Conservation (phyloP, 345 rosid species). For the Murraya koenigii region DNA sequence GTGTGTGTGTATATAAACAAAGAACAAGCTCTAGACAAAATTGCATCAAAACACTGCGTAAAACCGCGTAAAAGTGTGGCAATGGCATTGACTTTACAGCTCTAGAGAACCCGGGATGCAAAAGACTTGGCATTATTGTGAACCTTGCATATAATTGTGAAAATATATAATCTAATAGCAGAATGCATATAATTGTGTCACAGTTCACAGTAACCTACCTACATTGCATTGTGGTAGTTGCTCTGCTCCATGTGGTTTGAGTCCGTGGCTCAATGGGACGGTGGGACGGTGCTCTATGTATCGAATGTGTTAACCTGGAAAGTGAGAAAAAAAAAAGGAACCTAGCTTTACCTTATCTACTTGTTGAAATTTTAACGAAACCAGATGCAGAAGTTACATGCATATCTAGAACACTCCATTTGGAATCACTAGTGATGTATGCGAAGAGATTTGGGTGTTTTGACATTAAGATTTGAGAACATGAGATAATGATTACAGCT, state of each 20-base stretch:
- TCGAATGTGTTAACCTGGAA: slow-evolving; percentile 25
- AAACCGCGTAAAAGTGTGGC: slow-evolving; percentile 11
- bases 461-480: slow-evolving; percentile 22
- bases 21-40: not conserved
- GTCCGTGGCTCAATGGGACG: slow-evolving; percentile 74
- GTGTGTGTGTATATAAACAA: not conserved
- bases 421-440: slow-evolving; percentile 34
- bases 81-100: slow-evolving; percentile 25
- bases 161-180: slow-evolving; percentile 28
- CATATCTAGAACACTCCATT: slow-evolving; percentile 22
- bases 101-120: not conserved
- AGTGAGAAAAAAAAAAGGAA: not conserved
- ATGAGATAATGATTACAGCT: slow-evolving; percentile 21
- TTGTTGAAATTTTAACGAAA: not conserved
- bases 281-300: slow-evolving; percentile 52
- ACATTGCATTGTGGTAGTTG: slow-evolving; percentile 11
- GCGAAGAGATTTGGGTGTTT: slow-evolving; percentile 31
- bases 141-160: not conserved
- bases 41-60: not conserved
- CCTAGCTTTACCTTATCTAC: slow-evolving; percentile 17
- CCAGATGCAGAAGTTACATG: slow-evolving; percentile 20
- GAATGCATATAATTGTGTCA: slow-evolving; percentile 33
- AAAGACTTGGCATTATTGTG: not conserved
- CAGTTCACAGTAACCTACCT: slow-evolving; percentile 53
- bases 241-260: slow-evolving; percentile 23